Evolutionary conservation across 352 stramenopile species (phyloP), one percentile per base, ranked within the genome.

Genomic region (Phytophthora sansomeana): DNA sequence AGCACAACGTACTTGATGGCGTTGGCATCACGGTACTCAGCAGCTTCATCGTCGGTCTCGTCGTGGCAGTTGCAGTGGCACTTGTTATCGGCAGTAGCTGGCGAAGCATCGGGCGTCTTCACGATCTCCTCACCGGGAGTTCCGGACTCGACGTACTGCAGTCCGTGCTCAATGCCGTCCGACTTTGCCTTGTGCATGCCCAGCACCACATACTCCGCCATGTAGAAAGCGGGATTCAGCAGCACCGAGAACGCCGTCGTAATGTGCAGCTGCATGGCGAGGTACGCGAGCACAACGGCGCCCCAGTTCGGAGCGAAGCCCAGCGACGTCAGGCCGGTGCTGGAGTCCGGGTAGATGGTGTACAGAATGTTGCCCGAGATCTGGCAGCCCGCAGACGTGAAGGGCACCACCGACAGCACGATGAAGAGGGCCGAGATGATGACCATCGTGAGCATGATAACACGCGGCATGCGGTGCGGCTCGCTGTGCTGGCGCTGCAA

Each of bases 301-400:
- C 64, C 64, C 64, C 64, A 72, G 51, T 72, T 61, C 10, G 64
- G 64, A 43, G 58, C 47, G 46, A 83, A 83, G 13, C 75, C 76
- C 33, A 85, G 61, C 5, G 67, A 70, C 11, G 71, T 69, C 6
- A 83, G 56, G 0, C 71, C 75, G 2, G 71, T 78, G 35, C 41
- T 69, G 11, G 78, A 61, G 21, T 70, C 59, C 17, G 74, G 79
- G 57, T 81, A 84, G 44, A 75, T 74, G 19, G 66, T 74, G 66
- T 84, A 88, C 29, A 88, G 66, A 29, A 88, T 65, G 65, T 87
- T 87, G 49, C 77, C 74, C 19, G 77, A 77, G 57, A 86, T 83
- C 69, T 87, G 78, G 64, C 78, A 86, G 9, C 78, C 78, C 4
- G 81, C 69, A 1, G 69, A 77, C 26, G 73, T 80, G 55, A 80